Percentiles rank a stretch among this genome's conserved stretches.
Conservation (phyloP, 2,329 filamentous ascomycete species). For the Penicillium thymicola region DNA sequence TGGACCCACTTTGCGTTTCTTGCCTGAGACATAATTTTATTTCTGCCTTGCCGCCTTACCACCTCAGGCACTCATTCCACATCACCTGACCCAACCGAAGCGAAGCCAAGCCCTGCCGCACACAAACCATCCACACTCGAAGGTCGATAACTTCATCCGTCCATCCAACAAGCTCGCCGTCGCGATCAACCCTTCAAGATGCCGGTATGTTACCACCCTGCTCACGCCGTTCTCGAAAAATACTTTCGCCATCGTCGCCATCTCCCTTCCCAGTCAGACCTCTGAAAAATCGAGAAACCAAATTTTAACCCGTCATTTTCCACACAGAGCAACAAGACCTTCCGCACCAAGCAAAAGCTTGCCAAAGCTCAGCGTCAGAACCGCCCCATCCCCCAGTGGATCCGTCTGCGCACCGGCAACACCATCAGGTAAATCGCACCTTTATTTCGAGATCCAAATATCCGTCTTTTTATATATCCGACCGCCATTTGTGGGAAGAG, state of each 20-base stretch:
- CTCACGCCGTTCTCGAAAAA: constrained; percentile 1
- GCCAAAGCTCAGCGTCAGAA: constrained; percentile 99
- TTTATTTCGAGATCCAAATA: constrained; percentile 7
- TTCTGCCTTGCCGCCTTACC: constrained; percentile 7
- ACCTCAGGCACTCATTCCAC: constrained; percentile 17
- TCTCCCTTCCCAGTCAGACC: constrained; percentile 1
- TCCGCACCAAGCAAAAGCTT: constrained; percentile 99
- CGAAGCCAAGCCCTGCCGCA: constrained; percentile 43
- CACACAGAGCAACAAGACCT: constrained; percentile 94
- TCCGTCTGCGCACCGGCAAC: constrained; percentile 96
- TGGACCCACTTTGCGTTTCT: not conserved
- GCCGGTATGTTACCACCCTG: constrained; percentile 46
- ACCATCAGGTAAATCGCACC: constrained; percentile 84
- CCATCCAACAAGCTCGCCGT: constrained; percentile 40
- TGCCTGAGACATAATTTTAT: not conserved
- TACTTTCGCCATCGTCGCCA: constrained; percentile 2
- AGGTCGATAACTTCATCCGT: constrained; percentile 35
- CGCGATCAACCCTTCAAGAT: constrained; percentile 51
- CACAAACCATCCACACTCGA: constrained; percentile 37
- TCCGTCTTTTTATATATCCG: not conserved
- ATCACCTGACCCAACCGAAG: constrained; percentile 39
- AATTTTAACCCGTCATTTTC: constrained; percentile 14
- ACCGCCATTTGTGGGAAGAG: constrained; percentile 1
- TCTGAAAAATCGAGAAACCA: not conserved
- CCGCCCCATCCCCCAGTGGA: constrained; percentile 99